Percentiles rank a stretch among this genome's conserved stretches.
Conservation (phyloP, 192 early-diverging fungal genomes). For the Umbelopsis isabellina region DNA sequence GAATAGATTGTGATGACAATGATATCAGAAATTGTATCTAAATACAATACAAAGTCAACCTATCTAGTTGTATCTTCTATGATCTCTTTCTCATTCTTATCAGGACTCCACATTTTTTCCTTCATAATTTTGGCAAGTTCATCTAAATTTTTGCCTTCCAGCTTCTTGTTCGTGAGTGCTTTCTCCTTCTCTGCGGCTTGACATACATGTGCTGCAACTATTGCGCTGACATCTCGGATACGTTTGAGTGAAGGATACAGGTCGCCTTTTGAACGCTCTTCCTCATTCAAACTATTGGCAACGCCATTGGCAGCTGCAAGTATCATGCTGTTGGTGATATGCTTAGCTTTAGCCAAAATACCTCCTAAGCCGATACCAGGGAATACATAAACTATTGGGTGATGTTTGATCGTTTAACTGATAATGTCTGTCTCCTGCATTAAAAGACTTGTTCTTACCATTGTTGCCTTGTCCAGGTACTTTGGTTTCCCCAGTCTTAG, state of each 20-base stretch:
- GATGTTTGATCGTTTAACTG: too few species aligned
- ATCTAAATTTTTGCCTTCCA: neutral
- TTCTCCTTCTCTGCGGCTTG: slow-evolving; percentile 18
- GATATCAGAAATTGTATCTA: neutral
- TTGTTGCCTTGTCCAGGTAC: slow-evolving; percentile 92
- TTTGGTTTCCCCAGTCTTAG: slow-evolving; percentile 55
- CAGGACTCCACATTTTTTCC: slow-evolving; percentile 13
- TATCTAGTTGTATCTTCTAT: too few species aligned
- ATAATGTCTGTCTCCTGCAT: slow-evolving; percentile 45
- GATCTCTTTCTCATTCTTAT: neutral
- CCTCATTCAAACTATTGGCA: slow-evolving; percentile 67
- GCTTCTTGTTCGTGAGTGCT: neutral
- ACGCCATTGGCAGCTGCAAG: slow-evolving; percentile 80
- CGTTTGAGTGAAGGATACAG: slow-evolving; percentile 86
- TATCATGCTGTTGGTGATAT: slow-evolving; percentile 83
- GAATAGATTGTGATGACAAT: neutral
- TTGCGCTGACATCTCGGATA: slow-evolving; percentile 83
- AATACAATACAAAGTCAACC: too few species aligned
- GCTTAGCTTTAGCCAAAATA: slow-evolving; percentile 67
- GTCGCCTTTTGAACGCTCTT: slow-evolving; percentile 70
- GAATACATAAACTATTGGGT: slow-evolving; percentile 39
- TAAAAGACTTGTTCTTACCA: slow-evolving; percentile 69
- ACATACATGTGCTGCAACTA: slow-evolving; percentile 82
- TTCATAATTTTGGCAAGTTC: neutral
- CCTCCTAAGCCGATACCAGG: slow-evolving; percentile 92